Percentiles rank a stretch among this genome's conserved stretches.
phyloP scores from a whole-genome alignment of 2,329 filamentous ascomycete genomes.

The Botrytis pseudocinerea region DNA sequence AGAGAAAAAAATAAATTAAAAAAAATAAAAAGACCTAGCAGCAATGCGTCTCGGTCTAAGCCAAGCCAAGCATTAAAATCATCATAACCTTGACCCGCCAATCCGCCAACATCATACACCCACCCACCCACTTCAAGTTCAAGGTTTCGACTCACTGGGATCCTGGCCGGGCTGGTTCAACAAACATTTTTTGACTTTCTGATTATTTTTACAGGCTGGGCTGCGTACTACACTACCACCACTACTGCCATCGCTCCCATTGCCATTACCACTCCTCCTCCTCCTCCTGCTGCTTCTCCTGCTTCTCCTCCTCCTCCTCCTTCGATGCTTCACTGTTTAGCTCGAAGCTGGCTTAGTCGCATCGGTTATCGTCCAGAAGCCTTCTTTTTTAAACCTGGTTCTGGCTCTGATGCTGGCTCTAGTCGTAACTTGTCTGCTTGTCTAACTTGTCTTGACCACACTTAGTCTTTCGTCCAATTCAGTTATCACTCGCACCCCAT shows the following conservation, averaged over 20 bases:
- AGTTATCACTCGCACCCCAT: background rate
- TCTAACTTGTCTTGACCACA: background rate
- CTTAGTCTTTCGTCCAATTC: slow-evolving; percentile 1
- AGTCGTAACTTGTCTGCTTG: background rate
- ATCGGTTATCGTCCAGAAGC: background rate
- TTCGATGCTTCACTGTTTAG: background rate
- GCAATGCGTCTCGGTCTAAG: background rate
- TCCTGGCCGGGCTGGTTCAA: background rate
- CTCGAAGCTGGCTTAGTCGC: background rate
- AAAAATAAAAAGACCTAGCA: background rate
- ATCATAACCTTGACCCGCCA: background rate
- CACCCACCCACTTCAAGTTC: background rate
- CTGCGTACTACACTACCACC: no score
- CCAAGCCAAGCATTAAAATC: background rate
- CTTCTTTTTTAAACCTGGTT: background rate
- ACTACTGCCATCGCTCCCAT: no score
- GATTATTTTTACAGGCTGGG: background rate
- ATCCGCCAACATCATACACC: background rate
- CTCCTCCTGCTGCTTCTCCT: no score
- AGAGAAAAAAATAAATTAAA: background rate
- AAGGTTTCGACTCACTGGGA: background rate
- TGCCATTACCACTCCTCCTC: background rate
- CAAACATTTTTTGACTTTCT: background rate
- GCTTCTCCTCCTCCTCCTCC: background rate
- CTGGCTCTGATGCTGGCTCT: no score